Evolutionary conservation across 2,329 filamentous ascomycete species (phyloP), one percentile per base, ranked within the genome.

Genomic region (Cryphonectria carpinicola): DNA sequence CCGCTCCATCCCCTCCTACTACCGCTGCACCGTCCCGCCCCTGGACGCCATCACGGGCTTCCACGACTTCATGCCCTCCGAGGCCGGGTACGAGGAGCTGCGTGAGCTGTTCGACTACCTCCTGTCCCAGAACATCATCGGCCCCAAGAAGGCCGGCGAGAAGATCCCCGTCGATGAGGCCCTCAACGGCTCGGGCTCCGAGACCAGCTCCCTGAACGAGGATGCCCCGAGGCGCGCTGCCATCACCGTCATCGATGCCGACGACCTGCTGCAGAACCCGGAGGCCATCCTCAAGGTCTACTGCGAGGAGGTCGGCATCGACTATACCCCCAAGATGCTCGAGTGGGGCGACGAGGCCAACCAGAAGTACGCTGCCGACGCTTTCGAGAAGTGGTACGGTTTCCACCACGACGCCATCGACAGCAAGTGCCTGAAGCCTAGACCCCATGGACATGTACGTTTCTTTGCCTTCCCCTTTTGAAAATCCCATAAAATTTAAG

Each of bases 351-450:
- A 91, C 39, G 89, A 91, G 67, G 91, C 92, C 74, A 90, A 92
- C 76, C 90, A 94, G 75, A 76, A 82, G 66, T 84, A 88, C 73
- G 95, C 95, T 3, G 85, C 87, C 74, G 86, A 89, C 73, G 90
- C 90, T 25, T 98, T 98, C 82, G 94, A 95, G 82, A 98, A 99
- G 84, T 98, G 96, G 96, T 92, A 90, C 75, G 96, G 96, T 14
- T 98, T 97, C 83, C 96, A 98, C 80, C 93, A 98, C 75, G 96
- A 98, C 84, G 96, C 94, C 19, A 93, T 98, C 76, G 86, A 92
- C 75, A 97, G 93, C 78, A 91, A 87, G 52, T 90, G 90, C 73
- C 83, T 99, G 77, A 91, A 91, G 79, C 89, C 93, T 1, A 86
- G 93, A 77, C 84, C 85, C 62, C 86, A 90, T 74, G 87, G 89